Percentiles rank a stretch among this genome's conserved stretches.
Evolutionary conservation across 371 early-diverging fungal species (phyloP).

Genomic region (Lichtheimia hyalospora): DNA sequence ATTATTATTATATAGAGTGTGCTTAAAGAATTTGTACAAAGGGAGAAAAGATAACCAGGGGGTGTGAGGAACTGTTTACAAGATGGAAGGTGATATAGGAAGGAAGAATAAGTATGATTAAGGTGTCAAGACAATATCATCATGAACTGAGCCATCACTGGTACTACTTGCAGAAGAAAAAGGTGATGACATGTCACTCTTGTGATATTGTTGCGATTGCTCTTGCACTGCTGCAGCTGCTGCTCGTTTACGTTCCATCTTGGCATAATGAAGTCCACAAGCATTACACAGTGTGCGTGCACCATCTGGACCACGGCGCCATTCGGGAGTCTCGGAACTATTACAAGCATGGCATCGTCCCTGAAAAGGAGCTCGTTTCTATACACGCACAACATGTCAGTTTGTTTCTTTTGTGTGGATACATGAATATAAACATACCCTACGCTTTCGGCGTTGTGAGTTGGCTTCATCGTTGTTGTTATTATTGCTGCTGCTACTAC

Average conservation of each 20-base stretch:
- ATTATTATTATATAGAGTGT: too few relatives aligned
- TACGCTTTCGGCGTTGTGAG: conserved; percentile 9
- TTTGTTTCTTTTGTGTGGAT: not conserved
- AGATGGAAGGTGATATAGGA: too few relatives aligned
- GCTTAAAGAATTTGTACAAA: too few relatives aligned
- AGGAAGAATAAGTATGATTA: too few relatives aligned
- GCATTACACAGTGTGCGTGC: conserved; percentile 70
- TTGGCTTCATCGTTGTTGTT: not conserved
- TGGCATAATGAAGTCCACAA: conserved; percentile 63
- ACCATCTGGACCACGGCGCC: conserved; percentile 73
- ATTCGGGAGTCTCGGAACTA: conserved; percentile 66
- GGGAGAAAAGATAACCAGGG: too few relatives aligned
- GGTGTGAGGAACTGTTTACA: too few relatives aligned
- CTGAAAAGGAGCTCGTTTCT: conserved; percentile 40
- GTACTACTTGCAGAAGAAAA: too few relatives aligned
- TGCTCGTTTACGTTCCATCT: conserved; percentile 33
- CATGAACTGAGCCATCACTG: too few relatives aligned
- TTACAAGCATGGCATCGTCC: conserved; percentile 61
- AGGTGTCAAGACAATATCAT: too few relatives aligned
- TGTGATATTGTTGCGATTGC: too few relatives aligned
- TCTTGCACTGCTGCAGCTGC: conserved; percentile 4
- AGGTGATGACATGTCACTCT: too few relatives aligned
- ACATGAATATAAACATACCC: not conserved
- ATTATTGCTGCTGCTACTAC: not conserved
- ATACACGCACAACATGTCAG: too few relatives aligned